A percentile compares a stretch with the other conserved stretches of the same genome.
These are phyloP conservation scores for Carpinus fangiana DNA, from an alignment of 306 rosid species.

Conservation along the genomic window DNA sequence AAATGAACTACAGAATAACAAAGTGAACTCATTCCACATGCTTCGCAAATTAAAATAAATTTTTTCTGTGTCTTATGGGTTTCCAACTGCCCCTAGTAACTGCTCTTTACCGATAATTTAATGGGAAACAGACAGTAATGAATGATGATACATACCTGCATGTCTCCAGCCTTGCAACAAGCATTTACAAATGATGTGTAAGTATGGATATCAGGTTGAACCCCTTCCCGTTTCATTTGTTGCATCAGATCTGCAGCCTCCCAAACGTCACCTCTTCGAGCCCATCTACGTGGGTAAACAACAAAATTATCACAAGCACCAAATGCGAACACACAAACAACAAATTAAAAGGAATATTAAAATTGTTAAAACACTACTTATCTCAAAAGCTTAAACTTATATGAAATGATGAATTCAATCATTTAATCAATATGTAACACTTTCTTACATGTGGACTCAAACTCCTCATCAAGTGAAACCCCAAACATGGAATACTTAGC, in stretches of 20 bases:
- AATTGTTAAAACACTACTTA: not conserved
- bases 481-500: too few species aligned
- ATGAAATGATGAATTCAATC: too few species aligned
- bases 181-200: conserved; percentile 94
- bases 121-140: not conserved
- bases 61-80: not conserved
- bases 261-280: conserved; percentile 98
- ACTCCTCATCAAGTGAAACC: too few species aligned
- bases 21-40: not conserved
- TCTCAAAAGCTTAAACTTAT: too few species aligned
- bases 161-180: conserved; percentile 94
- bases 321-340: conserved; percentile 8
- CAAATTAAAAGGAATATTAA: not conserved
- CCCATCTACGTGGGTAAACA: conserved; percentile 63
- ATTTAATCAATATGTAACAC: too few species aligned
- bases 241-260: conserved; percentile 98
- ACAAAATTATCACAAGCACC: conserved; percentile 17
- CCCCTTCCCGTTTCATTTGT: conserved; percentile 82
- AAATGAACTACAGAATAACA: not conserved
- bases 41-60: not conserved
- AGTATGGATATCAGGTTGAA: conserved; percentile 87
- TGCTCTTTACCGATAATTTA: not conserved
- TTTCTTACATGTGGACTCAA: too few species aligned
- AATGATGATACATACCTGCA: conserved; percentile 55
- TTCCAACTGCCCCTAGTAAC: conserved; percentile 1